Conservation (phyloP, 805 yeast genomes). For the Hanseniaspora clermontiae region DNA sequence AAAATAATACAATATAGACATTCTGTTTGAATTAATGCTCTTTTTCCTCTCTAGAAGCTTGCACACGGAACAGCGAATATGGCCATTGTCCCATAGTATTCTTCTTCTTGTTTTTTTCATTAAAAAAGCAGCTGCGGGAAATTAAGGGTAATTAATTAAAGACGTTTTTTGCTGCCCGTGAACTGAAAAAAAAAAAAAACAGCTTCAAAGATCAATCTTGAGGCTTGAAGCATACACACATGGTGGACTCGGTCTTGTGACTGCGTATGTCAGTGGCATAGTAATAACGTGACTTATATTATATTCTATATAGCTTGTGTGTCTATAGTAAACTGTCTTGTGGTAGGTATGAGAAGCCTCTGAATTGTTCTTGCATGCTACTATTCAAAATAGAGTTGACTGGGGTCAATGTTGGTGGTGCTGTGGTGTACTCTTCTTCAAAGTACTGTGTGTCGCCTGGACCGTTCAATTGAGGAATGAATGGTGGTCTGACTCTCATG, state of each 20-base stretch:
- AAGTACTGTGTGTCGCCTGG: conserved; percentile 88
- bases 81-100: background rate
- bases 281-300: background rate
- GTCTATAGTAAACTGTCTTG: conserved; percentile 35
- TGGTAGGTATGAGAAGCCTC: conserved; percentile 85
- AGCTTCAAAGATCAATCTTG: background rate
- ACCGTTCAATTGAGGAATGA: conserved; percentile 70
- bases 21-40: too few species aligned
- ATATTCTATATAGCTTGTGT: background rate
- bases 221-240: background rate
- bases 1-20: too few species aligned
- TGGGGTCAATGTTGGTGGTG: conserved; percentile 89
- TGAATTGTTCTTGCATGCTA: conserved; percentile 86
- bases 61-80: background rate
- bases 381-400: conserved; percentile 77
- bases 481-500: conserved; percentile 72
- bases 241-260: too few species aligned
- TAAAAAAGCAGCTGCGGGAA: background rate
- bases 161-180: background rate
- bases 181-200: background rate
- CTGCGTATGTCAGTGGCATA: background rate
- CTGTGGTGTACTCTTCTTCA: conserved; percentile 88
- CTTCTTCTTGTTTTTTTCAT: background rate
- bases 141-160: too few species aligned
- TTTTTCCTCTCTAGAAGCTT: too few species aligned